phyloP scores from a whole-genome alignment of 495 filamentous ascomycete genomes.

The Penicillium macrosclerotiorum region DNA sequence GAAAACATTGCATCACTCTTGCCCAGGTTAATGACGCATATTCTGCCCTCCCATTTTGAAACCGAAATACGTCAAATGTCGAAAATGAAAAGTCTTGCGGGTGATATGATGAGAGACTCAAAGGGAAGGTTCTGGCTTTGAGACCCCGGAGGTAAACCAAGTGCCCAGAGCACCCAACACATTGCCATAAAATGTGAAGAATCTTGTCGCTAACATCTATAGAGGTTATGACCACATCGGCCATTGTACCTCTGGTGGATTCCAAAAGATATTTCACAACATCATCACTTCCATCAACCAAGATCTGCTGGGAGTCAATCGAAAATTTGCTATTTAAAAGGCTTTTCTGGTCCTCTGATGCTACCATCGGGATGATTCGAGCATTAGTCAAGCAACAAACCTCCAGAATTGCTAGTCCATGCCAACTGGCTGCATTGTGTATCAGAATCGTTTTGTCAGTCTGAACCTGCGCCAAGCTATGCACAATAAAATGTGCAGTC shows the following conservation, averaged over 20 bases:
- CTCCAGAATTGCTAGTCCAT: constrained; percentile 14
- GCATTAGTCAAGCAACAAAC: neutral
- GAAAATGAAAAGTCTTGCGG: constrained; percentile 11
- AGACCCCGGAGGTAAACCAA: constrained; percentile 6
- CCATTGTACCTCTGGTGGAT: constrained; percentile 7
- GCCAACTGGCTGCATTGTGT: constrained; percentile 6
- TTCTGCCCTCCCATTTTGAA: constrained; percentile 1
- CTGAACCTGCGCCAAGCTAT: constrained; percentile 4
- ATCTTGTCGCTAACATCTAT: neutral
- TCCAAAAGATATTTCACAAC: neutral
- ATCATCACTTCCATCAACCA: constrained; percentile 3
- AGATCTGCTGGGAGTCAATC: neutral
- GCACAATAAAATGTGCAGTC: constrained; percentile 8
- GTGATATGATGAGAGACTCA: neutral
- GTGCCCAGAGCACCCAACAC: constrained; percentile 13
- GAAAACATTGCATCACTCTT: constrained; percentile 8
- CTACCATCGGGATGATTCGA: constrained; percentile 3
- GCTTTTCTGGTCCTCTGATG: neutral
- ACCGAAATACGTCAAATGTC: constrained; percentile 14
- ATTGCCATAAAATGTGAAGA: neutral
- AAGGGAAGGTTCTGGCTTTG: neutral
- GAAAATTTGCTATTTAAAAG: neutral
- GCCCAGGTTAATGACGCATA: constrained; percentile 1
- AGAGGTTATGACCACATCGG: constrained; percentile 1
- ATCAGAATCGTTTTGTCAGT: constrained; percentile 2